phyloP scores from a whole-genome alignment of 139 green algal species.

The Ettlia oleoabundans region DNA sequence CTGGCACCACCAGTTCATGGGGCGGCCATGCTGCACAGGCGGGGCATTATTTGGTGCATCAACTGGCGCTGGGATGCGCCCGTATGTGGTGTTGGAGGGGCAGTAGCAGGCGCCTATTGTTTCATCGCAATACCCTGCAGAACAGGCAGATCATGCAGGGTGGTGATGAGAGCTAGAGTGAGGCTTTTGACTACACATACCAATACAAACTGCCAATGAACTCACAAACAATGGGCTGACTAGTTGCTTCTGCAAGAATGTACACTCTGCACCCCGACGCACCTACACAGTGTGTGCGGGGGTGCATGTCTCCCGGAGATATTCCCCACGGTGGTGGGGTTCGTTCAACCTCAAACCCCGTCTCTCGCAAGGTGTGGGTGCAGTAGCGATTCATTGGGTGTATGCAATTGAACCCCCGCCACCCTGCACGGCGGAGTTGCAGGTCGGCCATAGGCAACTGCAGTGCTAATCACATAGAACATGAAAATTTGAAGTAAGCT shows the following conservation, averaged over 20 bases:
- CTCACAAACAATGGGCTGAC: not conserved
- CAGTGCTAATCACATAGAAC: too few species aligned
- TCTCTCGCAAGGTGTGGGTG: not conserved
- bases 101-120: not conserved
- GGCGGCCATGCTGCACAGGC: not conserved
- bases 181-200: too few species aligned
- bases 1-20: not conserved
- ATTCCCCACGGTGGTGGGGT: not conserved
- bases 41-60: not conserved
- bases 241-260: too few species aligned
- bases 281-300: not conserved
- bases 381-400: slow-evolving; percentile 37
- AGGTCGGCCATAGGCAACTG: not conserved
- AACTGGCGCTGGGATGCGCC: not conserved
- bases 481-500: not conserved
- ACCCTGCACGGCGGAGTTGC: not conserved
- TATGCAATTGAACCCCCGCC: slow-evolving; percentile 24
- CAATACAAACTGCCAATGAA: too few species aligned
- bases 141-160: too few species aligned
- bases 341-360: not conserved
- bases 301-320: not conserved
- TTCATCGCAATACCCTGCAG: slow-evolving; percentile 2
- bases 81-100: not conserved
- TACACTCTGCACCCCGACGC: too few species aligned
- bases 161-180: too few species aligned